Base-by-base conservation (phyloP, 2,329 filamentous ascomycete species). In the Colletotrichum aenigma region DNA sequence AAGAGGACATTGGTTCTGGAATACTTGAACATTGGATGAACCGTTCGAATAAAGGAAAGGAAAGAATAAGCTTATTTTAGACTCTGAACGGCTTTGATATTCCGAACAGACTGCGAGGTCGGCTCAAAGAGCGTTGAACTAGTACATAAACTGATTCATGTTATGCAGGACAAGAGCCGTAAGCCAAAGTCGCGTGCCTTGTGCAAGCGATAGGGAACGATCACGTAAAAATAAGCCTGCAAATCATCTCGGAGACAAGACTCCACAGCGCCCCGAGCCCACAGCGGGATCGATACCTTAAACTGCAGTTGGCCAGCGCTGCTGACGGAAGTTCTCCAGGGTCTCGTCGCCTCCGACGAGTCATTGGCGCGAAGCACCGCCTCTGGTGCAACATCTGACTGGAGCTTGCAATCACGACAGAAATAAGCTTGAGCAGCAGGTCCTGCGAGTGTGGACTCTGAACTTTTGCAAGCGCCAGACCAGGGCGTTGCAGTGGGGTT, bases 51-150 rank as follows among this genome's bases (percentile, higher is more conserved):
- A 7, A 15, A 9, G 5, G 18, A 21, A 13, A 21, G 13, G 6
- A 13, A 15, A n/a, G 21, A 56, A 56, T 72, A 75, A 75, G 73
- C 73, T 72, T 75, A 62, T 56, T 38, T 52, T 36, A 56, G 38
- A 48, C 16, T 61, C 32, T 21, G 18, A 58, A 43, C 13, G 16
- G 24, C 30, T 43, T 28, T n/a, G 34, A 3, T 56, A 7, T 28
- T 52, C 43, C 43, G 58, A 38, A 28, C 2, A 55, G 18, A 6
- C 12, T 38, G 12, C n/a, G n/a, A 66, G 28, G 9, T 15, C 34
- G 30, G 26, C 6, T 26, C 55, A 30, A 43, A 8, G 8, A 55
- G 30, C 10, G n/a, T 52, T 58, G 55, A 58, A 58, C 55, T 26
- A 10, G 18, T 2, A 58, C 43, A 55, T 9, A 64, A 26, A 32